A percentile compares a stretch with the other conserved stretches of the same genome.
phyloP scores from a whole-genome alignment of 2,329 filamentous ascomycete genomes.

The Aspergillus quadricinctus region DNA sequence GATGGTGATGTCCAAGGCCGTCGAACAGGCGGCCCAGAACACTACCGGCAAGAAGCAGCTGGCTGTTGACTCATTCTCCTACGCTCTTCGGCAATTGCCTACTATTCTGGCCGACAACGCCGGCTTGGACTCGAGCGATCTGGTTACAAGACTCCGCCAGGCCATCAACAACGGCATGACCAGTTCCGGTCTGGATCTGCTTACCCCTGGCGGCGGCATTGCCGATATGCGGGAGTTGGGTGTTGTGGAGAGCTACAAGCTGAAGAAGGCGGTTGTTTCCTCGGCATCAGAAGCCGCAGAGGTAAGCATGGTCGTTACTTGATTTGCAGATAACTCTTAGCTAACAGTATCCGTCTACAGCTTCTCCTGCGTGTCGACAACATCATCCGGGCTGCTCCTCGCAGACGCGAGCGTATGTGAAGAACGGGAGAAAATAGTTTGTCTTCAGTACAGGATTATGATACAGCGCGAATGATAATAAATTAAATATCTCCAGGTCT shows the following conservation, averaged over 20 bases:
- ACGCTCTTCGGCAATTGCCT: conserved; percentile 84
- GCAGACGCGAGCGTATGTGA: conserved; percentile 73
- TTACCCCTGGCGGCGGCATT: conserved; percentile 85
- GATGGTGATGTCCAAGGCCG: conserved; percentile 98
- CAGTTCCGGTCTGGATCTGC: conserved; percentile 83
- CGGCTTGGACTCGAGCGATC: conserved; percentile 88
- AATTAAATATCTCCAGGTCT: neutral
- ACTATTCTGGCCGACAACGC: conserved; percentile 98
- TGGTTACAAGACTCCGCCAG: conserved; percentile 86
- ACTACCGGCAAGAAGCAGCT: conserved; percentile 96
- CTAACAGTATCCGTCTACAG: conserved; percentile 44
- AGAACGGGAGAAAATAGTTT: neutral
- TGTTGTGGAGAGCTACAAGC: conserved; percentile 96
- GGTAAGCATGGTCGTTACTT: conserved; percentile 52
- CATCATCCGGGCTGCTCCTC: conserved; percentile 90
- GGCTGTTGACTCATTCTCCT: conserved; percentile 84
- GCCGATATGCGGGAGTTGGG: conserved; percentile 93
- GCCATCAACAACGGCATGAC: conserved; percentile 93
- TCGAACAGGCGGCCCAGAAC: conserved; percentile 87
- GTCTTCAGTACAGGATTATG: neutral
- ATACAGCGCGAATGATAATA: neutral
- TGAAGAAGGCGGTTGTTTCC: conserved; percentile 96
- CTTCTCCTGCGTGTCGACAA: conserved; percentile 92
- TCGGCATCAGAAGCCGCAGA: conserved; percentile 95
- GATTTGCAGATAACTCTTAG: neutral